Conservation (phyloP, 1,284 basidiomycete genomes). For the Phylloporus sp. region DNA sequence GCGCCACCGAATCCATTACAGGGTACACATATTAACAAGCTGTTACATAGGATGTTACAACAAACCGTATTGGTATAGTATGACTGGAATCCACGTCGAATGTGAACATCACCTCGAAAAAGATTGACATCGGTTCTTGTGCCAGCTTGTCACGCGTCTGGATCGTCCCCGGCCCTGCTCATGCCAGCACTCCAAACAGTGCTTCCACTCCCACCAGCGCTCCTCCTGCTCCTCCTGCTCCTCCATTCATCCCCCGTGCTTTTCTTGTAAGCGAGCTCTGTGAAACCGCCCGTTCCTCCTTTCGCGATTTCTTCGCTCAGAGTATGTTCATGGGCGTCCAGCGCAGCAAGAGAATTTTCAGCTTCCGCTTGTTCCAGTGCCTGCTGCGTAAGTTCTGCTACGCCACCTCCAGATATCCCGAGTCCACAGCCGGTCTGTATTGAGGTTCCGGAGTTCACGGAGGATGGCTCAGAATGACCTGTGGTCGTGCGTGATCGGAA, state of each 20-base stretch:
- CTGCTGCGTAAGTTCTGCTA: conserved; percentile 70
- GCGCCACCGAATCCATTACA: too few relatives aligned
- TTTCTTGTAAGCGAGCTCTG: conserved; percentile 67
- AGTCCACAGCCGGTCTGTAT: conserved; percentile 47
- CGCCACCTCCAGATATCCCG: conserved; percentile 45
- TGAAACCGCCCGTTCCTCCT: conserved; percentile 76
- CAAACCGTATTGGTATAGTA: conserved; percentile 29
- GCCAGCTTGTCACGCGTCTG: conserved; percentile 30
- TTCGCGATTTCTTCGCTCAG: conserved; percentile 79
- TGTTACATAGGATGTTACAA: conserved; percentile 30
- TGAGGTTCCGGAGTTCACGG: conserved; percentile 53
- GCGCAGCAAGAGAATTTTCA: conserved; percentile 71
- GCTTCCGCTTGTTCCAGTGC: conserved; percentile 80
- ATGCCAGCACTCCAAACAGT: conserved; percentile 87
- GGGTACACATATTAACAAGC: conserved; percentile 27
- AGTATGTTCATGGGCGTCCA: conserved; percentile 77
- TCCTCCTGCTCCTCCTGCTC: conserved; percentile 62
- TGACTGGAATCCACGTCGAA: conserved; percentile 31
- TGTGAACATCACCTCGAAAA: conserved; percentile 21
- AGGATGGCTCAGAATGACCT: conserved; percentile 57
- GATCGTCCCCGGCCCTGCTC: conserved; percentile 64
- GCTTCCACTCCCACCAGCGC: conserved; percentile 71
- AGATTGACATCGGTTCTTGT: conserved; percentile 5
- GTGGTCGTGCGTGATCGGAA: conserved; percentile 63
- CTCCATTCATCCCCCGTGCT: conserved; percentile 59